Conservation (phyloP, 352 stramenopile species). For the Pythium phragmitis region DNA sequence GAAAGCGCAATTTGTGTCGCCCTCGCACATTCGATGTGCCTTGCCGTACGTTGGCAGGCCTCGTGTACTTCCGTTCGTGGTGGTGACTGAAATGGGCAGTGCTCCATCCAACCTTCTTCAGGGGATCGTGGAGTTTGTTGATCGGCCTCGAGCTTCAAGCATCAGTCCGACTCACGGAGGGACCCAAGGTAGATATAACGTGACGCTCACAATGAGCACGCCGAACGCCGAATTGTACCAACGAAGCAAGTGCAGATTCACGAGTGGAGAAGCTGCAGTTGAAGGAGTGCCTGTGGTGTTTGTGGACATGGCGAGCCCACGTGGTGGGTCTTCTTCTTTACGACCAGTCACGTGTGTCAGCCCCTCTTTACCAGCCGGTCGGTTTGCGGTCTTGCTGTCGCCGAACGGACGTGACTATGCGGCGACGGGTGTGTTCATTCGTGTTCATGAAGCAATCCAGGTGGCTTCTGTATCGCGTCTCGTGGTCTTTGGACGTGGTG, state of each 20-base stretch:
- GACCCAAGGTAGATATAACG: constrained; percentile 10
- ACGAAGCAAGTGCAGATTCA: constrained; percentile 11
- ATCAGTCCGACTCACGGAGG: constrained; percentile 7
- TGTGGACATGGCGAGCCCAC: no score
- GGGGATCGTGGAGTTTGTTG: constrained; percentile 23
- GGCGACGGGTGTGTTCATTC: constrained; percentile 1
- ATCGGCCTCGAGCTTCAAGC: neutral
- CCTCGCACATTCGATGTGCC: constrained; percentile 19
- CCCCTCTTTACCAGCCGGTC: constrained; percentile 11
- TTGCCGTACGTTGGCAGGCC: neutral
- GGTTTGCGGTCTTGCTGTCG: constrained; percentile 20
- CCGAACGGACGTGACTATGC: constrained; percentile 28
- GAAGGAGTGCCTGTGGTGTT: neutral
- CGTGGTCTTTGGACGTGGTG: neutral
- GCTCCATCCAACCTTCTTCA: neutral
- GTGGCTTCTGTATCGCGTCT: neutral
- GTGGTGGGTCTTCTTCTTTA: neutral
- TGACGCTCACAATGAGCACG: constrained; percentile 7
- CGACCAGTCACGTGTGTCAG: constrained; percentile 10
- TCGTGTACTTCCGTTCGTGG: constrained; percentile 2
- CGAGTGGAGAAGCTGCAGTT: neutral
- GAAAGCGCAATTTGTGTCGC: constrained; percentile 14
- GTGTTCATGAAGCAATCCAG: constrained; percentile 15
- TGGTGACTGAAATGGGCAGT: neutral
- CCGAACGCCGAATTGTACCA: constrained; percentile 3